Conservation (phyloP, 1,139 yeast species). For the Lodderomyces oxycetoniae region DNA sequence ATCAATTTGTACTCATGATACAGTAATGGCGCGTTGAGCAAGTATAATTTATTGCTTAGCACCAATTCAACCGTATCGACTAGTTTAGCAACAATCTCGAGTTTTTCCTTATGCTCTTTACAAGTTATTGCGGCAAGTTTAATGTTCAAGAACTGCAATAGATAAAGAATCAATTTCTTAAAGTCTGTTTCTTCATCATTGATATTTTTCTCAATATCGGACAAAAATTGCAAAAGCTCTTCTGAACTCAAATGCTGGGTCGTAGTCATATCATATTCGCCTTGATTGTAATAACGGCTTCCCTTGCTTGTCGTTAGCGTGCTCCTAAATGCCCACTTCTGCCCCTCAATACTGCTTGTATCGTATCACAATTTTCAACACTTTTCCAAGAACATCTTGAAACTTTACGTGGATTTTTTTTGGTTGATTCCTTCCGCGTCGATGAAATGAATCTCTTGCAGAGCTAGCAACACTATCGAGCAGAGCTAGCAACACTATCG, state of each 20-base stretch:
- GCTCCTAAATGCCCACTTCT: too few relatives aligned
- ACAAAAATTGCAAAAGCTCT: slow-evolving; percentile 31
- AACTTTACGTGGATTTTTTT: too few relatives aligned
- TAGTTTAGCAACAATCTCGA: slow-evolving; percentile 6
- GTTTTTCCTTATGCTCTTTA: too few relatives aligned
- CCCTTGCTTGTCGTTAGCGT: too few relatives aligned
- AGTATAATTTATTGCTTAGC: slow-evolving; percentile 12
- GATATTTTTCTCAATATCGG: slow-evolving; percentile 34
- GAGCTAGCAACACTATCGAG: too few relatives aligned
- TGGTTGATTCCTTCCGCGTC: too few relatives aligned
- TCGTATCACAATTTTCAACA: too few relatives aligned
- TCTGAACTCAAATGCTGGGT: slow-evolving; percentile 17
- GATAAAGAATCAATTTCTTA: slow-evolving; percentile 30
- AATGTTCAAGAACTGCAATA: slow-evolving; percentile 24
- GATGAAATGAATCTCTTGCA: too few relatives aligned
- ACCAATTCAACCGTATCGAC: slow-evolving; percentile 13
- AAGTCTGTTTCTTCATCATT: slow-evolving; percentile 35
- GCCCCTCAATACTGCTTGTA: too few relatives aligned
- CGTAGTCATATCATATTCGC: slow-evolving; percentile 11
- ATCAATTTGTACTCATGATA: slow-evolving; percentile 12
- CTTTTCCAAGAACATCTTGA: too few relatives aligned
- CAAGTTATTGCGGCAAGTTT: slow-evolving; percentile 6
- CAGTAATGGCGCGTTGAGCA: slow-evolving; percentile 14
- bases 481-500: too few relatives aligned
- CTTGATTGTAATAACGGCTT: too few relatives aligned